Conservation (phyloP, 768 basidiomycete species). For the Rhizopogon sp. region DNA sequence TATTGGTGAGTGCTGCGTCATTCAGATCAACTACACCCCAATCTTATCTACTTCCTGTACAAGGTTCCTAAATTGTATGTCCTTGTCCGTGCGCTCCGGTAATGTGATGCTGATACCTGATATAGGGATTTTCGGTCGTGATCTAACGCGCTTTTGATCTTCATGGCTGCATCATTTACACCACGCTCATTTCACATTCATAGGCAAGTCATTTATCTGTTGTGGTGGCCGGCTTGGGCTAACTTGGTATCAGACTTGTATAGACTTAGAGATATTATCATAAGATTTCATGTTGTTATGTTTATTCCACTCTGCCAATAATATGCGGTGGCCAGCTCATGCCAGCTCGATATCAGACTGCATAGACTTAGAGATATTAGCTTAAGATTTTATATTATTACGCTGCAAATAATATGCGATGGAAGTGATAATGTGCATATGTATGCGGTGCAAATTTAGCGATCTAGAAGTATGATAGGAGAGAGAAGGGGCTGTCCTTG, state of each 20-base stretch:
- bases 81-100: slow-evolving; percentile 1
- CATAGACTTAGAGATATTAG: slow-evolving; percentile 6
- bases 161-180: neutral
- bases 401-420: neutral
- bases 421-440: neutral
- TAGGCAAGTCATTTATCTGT: slow-evolving; percentile 18
- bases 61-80: slow-evolving; percentile 68
- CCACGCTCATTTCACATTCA: neutral
- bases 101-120: slow-evolving; percentile 11
- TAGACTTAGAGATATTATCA: slow-evolving; percentile 7
- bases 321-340: neutral
- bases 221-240: slow-evolving; percentile 7
- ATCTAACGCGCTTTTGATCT: slow-evolving; percentile 60
- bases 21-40: slow-evolving; percentile 3
- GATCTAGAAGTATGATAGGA: slow-evolving; percentile 1
- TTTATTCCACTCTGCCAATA: neutral
- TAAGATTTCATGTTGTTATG: slow-evolving; percentile 2
- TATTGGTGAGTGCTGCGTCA: slow-evolving; percentile 46
- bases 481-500: neutral
- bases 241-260: neutral
- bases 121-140: slow-evolving; percentile 71
- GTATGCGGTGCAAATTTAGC: neutral
- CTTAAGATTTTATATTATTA: slow-evolving; percentile 2
- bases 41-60: slow-evolving; percentile 1
- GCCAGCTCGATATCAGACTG: neutral